Evolutionary conservation across 129 eudicot species (phyloP).

Genomic region (Tagetes patula): DNA sequence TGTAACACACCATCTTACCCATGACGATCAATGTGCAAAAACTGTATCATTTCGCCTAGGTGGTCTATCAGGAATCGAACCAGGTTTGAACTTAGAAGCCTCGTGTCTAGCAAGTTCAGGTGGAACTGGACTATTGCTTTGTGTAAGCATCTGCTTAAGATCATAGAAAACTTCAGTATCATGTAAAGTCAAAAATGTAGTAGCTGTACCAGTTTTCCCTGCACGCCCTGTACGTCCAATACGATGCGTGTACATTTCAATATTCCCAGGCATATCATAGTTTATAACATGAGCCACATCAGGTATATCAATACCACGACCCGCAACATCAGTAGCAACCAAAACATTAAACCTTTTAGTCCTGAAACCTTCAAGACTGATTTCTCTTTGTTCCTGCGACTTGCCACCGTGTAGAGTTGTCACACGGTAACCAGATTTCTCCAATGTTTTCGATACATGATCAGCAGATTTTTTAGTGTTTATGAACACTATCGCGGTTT

Average conservation of each 20-base stretch:
- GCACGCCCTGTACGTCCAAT: conserved; percentile 67
- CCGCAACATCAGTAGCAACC: conserved; percentile 62
- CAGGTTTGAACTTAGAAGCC: conserved; percentile 62
- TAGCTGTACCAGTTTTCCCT: conserved; percentile 61
- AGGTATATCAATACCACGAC: conserved; percentile 64
- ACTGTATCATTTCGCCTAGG: conserved; percentile 56
- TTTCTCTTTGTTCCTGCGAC: conserved; percentile 63
- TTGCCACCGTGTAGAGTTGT: conserved; percentile 64
- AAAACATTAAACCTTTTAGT: conserved; percentile 52
- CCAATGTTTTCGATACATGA: conserved; percentile 41
- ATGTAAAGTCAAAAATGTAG: conserved; percentile 54
- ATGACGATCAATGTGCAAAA: conserved; percentile 42
- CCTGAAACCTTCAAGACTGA: conserved; percentile 63
- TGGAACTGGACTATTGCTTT: conserved; percentile 54
- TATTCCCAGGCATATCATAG: conserved; percentile 60
- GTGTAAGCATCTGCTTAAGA: conserved; percentile 63
- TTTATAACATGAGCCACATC: conserved; percentile 65
- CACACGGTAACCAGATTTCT: conserved; percentile 50
- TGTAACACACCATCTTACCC: not conserved
- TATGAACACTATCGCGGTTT: conserved; percentile 57
- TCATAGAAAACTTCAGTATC: conserved; percentile 61
- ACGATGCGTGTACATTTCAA: conserved; percentile 61
- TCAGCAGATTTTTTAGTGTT: conserved; percentile 55
- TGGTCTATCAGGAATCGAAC: conserved; percentile 62
- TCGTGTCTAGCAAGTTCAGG: conserved; percentile 68